Conservation (phyloP, 2,329 filamentous ascomycete genomes). For the Furcasterigmium sp. region DNA sequence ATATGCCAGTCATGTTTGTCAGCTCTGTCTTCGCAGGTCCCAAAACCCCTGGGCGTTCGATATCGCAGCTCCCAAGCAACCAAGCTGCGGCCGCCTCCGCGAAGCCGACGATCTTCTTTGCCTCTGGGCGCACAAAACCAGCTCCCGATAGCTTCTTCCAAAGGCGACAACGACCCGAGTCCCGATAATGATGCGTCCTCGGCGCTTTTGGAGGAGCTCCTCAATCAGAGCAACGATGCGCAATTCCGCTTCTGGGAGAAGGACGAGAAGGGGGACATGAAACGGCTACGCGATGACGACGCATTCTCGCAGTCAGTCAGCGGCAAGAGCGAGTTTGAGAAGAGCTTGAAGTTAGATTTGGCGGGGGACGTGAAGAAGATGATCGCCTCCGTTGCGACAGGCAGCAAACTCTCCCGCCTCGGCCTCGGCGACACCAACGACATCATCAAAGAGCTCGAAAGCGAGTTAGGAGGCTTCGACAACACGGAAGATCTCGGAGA, state of each 20-base stretch:
- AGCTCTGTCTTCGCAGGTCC: constrained; percentile 19
- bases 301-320: constrained; percentile 34
- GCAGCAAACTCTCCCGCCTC: constrained; percentile 20
- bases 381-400: constrained; percentile 19
- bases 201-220: constrained; percentile 15
- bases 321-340: constrained; percentile 19
- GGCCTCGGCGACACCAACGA: constrained; percentile 41
- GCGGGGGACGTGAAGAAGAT: constrained; percentile 18
- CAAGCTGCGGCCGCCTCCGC: not conserved
- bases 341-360: constrained; percentile 18
- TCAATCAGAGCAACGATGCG: constrained; percentile 8
- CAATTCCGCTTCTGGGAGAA: constrained; percentile 45
- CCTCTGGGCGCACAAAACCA: not conserved
- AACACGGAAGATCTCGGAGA: constrained; percentile 28
- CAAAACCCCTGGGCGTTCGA: constrained; percentile 20
- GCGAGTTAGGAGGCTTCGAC: constrained; percentile 9
- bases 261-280: constrained; percentile 28
- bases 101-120: not conserved
- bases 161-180: not conserved
- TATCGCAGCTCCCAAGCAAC: constrained; percentile 24
- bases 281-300: constrained; percentile 30
- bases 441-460: constrained; percentile 23
- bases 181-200: constrained; percentile 4
- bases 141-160: not conserved
- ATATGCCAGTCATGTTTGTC: constrained; percentile 32